Conservation (phyloP, 192 early-diverging fungal genomes). For the Coemansia javaensis region DNA sequence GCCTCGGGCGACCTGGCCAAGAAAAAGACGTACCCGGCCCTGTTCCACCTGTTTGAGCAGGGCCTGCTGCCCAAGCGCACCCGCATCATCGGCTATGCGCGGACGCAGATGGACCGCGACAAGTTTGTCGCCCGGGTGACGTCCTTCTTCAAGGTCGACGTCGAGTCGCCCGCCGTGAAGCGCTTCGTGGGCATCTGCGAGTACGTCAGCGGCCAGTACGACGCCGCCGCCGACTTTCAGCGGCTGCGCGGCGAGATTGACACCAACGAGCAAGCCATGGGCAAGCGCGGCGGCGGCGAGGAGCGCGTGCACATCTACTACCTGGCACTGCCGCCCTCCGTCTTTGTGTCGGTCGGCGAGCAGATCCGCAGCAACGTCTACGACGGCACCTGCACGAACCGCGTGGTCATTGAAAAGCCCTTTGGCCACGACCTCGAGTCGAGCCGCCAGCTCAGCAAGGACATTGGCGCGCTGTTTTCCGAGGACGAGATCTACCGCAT, state of each 20-base stretch:
- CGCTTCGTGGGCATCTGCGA: constrained; percentile 67
- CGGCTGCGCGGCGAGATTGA: constrained; percentile 59
- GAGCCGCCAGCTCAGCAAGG: constrained; percentile 64
- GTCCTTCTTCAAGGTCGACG: constrained; percentile 49
- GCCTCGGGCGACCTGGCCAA: constrained; percentile 93
- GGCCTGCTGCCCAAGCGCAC: constrained; percentile 72
- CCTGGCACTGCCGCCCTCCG: constrained; percentile 92
- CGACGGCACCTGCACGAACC: constrained; percentile 60
- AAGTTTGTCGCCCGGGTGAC: constrained; percentile 74
- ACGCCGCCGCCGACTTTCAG: constrained; percentile 49
- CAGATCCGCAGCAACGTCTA: constrained; percentile 72
- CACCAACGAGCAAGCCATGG: constrained; percentile 49
- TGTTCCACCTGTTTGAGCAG: constrained; percentile 86
- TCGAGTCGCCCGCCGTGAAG: constrained; percentile 28
- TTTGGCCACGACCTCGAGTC: constrained; percentile 92
- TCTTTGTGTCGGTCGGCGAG: constrained; percentile 81
- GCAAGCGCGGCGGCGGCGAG: constrained; percentile 6
- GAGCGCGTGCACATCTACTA: constrained; percentile 82
- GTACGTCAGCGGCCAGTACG: constrained; percentile 64
- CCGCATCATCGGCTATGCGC: constrained; percentile 89
- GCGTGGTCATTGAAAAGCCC: constrained; percentile 95
- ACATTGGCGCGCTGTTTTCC: constrained; percentile 70
- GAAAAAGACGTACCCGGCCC: constrained; percentile 96
- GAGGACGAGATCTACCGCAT: constrained; percentile 98
- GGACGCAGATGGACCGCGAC: constrained; percentile 67